Percentiles rank a stretch among this genome's conserved stretches.
Conservation (phyloP, 75 land plant species). For the Azolla pinnata region DNA sequence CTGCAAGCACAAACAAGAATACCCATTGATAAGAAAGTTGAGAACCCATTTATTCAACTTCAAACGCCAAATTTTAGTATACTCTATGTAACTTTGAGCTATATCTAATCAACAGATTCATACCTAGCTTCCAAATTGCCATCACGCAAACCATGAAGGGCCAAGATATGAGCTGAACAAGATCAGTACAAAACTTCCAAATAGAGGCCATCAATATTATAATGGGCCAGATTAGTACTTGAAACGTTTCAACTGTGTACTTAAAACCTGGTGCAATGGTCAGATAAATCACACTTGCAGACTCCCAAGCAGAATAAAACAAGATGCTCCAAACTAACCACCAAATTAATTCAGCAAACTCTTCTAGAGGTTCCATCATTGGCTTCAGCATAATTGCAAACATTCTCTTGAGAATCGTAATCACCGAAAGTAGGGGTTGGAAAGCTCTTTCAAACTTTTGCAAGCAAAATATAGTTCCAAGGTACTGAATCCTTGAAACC, state of each 20-base stretch:
- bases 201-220: no score
- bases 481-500: slow-evolving; percentile 68
- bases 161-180: slow-evolving; percentile 29
- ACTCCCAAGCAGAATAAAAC: slow-evolving; percentile 22
- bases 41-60: no score
- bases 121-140: no score
- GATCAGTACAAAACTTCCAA: no score
- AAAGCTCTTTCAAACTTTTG: slow-evolving; percentile 74
- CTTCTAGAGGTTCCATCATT: slow-evolving; percentile 41
- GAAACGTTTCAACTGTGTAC: no score
- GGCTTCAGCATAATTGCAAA: slow-evolving; percentile 42
- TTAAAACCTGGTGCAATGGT: slow-evolving; percentile 18
- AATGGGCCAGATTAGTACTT: no score
- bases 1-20: no score
- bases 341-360: slow-evolving; percentile 30
- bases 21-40: no score
- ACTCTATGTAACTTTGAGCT: no score
- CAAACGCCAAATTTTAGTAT: no score
- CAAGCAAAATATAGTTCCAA: slow-evolving; percentile 80
- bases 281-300: slow-evolving; percentile 21
- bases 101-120: no score
- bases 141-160: slow-evolving; percentile 49
- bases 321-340: slow-evolving; percentile 53
- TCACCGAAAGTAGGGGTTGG: slow-evolving; percentile 41
- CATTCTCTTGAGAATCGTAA: slow-evolving; percentile 30